Evolutionary conservation across 169 alveolate species (phyloP), one percentile per base, ranked within the genome.

Genomic region (Hepatocystis sp.): DNA sequence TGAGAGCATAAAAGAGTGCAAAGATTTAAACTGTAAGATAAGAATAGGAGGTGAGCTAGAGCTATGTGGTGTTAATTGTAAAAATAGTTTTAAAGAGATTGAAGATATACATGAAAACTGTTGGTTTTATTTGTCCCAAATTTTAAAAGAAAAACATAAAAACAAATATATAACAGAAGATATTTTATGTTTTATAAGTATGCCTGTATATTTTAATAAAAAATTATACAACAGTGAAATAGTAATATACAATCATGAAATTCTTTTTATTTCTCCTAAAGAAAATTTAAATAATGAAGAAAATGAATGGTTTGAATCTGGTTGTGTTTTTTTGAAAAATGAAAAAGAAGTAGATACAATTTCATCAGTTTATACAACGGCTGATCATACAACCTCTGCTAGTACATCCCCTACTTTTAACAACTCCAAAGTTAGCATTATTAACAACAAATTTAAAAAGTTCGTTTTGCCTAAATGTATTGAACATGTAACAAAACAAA

Each of bases 1-100:
- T 19, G 84, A 81, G 53, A 81, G 89, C 7, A 81, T 81, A 81
- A 81, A 51, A 36, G 28, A 30, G 34, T 81, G 89, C 42, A 81
- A 81, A 36, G 36, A 34, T 11, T 25, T 81, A 63, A 81, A 81
- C 4, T 81, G 89, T 66, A 13, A 7, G 19, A 23, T 81, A 8
- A 34, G 89, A 63, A 32, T 81, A 2, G 89, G 89, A 11, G 89
- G 89, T 5, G 89, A 49, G 19, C 34, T 81, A 65, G 89, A 81
- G 36, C 32, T 81, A 7, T 61, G 84, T 40, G 89, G 89, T 15
- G 89, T 81, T 19, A 81, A 30, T 23, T 81, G 89, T 55, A 81
- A 63, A 61, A 46, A 39, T 44, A 60, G 89, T 19, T 81, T 81
- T 53, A 81, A 63, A 61, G 89, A 64, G 32, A 65, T 81, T 32